Conservation (phyloP, 108 stramenopile species). For the Skeletonema tropicum region DNA sequence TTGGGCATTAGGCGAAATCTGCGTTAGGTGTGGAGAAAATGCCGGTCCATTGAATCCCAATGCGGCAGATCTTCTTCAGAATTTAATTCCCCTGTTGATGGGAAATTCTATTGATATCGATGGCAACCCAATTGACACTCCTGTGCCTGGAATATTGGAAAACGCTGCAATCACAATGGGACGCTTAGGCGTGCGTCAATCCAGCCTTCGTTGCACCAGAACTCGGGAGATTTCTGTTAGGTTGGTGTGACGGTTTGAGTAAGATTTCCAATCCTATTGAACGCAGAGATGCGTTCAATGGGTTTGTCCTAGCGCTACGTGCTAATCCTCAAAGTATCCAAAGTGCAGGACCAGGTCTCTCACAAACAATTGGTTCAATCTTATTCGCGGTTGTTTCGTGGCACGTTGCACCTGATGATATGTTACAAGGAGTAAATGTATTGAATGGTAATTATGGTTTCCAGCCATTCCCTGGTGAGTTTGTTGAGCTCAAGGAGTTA, state of each 20-base stretch:
- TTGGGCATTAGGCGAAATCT: conserved; percentile 93
- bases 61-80: conserved; percentile 64
- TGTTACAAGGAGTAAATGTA: conserved; percentile 11
- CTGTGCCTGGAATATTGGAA: conserved; percentile 78
- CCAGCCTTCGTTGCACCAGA: conserved; percentile 84
- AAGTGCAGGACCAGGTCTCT: conserved; percentile 39
- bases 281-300: conserved; percentile 79
- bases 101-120: conserved; percentile 52
- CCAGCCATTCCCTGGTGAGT: conserved; percentile 66
- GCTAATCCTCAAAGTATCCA: conserved; percentile 82
- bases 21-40: conserved; percentile 77
- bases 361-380: conserved; percentile 62
- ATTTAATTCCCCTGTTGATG: conserved; percentile 82
- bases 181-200: conserved; percentile 83
- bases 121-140: conserved; percentile 33
- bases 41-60: conserved; percentile 63
- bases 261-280: conserved; percentile 68
- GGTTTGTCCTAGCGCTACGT: conserved; percentile 65
- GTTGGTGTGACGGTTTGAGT: conserved; percentile 82
- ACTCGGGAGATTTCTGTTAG: conserved; percentile 73
- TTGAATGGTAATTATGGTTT: conserved; percentile 60
- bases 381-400: conserved; percentile 78
- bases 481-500: conserved; percentile 54
- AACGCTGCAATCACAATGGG: conserved; percentile 90
- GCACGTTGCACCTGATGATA: conserved; percentile 61